phyloP scores from a whole-genome alignment of 345 rosid species.

The Gynandropsis gynandra region DNA sequence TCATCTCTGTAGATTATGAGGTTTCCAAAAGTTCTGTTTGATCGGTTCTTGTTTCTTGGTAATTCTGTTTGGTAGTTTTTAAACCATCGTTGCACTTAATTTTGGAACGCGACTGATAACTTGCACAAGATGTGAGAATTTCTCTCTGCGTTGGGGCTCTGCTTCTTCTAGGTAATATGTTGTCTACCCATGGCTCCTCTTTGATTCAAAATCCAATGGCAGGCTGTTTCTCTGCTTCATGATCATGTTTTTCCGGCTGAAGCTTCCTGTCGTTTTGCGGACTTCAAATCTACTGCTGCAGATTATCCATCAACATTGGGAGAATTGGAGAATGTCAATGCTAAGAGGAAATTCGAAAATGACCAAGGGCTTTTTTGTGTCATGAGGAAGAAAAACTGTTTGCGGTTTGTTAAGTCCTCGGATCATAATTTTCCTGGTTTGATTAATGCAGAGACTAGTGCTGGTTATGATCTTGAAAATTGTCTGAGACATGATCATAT shows the following conservation, averaged over 20 bases:
- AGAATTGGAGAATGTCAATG: slow-evolving; percentile 11
- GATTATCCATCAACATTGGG: neutral
- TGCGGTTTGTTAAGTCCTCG: neutral
- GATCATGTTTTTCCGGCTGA: no score
- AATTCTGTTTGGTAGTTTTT: no score
- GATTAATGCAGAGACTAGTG: neutral
- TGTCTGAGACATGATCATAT: slow-evolving; percentile 9
- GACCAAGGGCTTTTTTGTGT: slow-evolving; percentile 22
- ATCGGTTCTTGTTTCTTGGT: no score
- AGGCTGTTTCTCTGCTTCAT: neutral
- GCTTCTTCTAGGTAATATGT: no score
- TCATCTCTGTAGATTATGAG: no score
- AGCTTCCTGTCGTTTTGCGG: no score
- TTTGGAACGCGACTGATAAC: no score
- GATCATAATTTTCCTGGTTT: slow-evolving; percentile 4
- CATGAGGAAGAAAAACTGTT: slow-evolving; percentile 19
- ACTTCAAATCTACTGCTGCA: no score
- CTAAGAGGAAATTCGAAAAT: slow-evolving; percentile 25
- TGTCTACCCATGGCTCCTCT: neutral
- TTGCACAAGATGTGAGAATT: no score
- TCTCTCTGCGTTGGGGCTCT: no score
- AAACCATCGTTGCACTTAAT: no score
- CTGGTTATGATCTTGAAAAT: slow-evolving; percentile 17
- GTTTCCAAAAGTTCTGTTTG: no score
- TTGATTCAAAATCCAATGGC: neutral